These are phyloP conservation scores for Pulveroboletus sp. DNA, from an alignment of 768 basidiomycete genomes.

Conservation along the genomic window DNA sequence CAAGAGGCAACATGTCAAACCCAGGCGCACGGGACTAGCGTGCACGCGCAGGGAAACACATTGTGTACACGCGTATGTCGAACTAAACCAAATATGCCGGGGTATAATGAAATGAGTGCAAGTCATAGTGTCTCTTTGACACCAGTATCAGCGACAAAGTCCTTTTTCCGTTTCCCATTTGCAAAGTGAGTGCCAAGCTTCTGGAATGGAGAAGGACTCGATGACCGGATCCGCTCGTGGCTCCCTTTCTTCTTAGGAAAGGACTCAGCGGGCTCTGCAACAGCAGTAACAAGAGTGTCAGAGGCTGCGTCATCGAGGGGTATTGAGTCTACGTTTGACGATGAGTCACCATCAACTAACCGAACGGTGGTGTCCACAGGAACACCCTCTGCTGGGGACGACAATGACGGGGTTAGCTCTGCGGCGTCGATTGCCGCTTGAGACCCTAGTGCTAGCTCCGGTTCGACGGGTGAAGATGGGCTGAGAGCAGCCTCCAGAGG, in stretches of 20 bases:
- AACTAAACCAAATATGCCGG: slow-evolving; percentile 16
- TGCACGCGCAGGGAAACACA: slow-evolving; percentile 9
- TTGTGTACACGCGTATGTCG: slow-evolving; percentile 21
- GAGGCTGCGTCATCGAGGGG: slow-evolving; percentile 31
- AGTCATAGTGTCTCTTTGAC: slow-evolving; percentile 37
- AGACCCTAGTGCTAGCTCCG: slow-evolving; percentile 4
- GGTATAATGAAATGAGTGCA: slow-evolving; percentile 9
- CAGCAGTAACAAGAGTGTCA: slow-evolving; percentile 36
- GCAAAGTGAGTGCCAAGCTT: slow-evolving; percentile 42
- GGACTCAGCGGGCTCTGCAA: slow-evolving; percentile 29
- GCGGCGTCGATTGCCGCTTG: slow-evolving; percentile 2
- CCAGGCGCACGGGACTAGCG: slow-evolving; percentile 15
- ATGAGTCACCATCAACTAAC: slow-evolving; percentile 54
- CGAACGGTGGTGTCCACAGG: slow-evolving; percentile 46
- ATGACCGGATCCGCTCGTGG: slow-evolving; percentile 49
- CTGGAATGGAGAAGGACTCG: slow-evolving; percentile 54
- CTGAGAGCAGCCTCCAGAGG: slow-evolving; percentile 32
- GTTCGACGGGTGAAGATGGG: slow-evolving; percentile 23
- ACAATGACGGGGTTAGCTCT: slow-evolving; percentile 6
- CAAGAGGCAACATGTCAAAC: slow-evolving; percentile 2
- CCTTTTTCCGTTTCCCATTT: slow-evolving; percentile 47
- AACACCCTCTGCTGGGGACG: slow-evolving; percentile 15
- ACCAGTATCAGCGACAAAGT: slow-evolving; percentile 44
- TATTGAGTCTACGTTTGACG: slow-evolving; percentile 25
- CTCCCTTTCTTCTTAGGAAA: slow-evolving; percentile 31